These are phyloP conservation scores for Schoenoplectus tabernaemontani DNA, from an alignment of 202 grass and related monocot species.

Conservation along the genomic window DNA sequence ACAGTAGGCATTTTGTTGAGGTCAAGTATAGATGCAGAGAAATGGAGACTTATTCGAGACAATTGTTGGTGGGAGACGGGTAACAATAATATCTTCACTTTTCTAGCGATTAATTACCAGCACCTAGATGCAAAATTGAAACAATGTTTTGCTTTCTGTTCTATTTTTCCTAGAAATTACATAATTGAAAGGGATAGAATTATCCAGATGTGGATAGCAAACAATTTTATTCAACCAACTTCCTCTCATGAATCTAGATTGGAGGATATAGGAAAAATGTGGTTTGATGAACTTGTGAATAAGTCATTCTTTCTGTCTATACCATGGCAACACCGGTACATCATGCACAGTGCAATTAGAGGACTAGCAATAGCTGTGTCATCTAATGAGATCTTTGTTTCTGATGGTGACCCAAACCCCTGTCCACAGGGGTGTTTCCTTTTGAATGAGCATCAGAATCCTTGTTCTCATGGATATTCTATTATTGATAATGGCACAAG, in stretches of 20 bases:
- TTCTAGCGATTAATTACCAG: slow-evolving; percentile 38
- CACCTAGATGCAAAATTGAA: slow-evolving; percentile 41
- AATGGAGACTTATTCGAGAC: slow-evolving; percentile 23
- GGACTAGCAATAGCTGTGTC: slow-evolving; percentile 27
- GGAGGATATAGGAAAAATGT: slow-evolving; percentile 23
- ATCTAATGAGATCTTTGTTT: slow-evolving; percentile 14
- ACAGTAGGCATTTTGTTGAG: slow-evolving; percentile 22
- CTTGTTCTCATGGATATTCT: neutral
- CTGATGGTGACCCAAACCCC: neutral
- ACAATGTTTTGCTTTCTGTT: neutral
- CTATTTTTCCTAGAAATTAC: neutral
- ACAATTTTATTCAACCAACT: neutral
- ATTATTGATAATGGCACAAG: neutral
- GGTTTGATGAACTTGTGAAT: slow-evolving; percentile 31
- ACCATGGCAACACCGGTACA: slow-evolving; percentile 3
- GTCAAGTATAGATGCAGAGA: neutral
- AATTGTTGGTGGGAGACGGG: neutral
- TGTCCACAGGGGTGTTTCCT: slow-evolving; percentile 15
- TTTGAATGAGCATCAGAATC: neutral
- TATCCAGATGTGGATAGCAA: neutral
- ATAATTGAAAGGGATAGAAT: neutral
- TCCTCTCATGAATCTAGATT: neutral
- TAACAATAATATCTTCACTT: neutral
- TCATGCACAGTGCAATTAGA: slow-evolving; percentile 29
- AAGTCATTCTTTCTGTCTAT: slow-evolving; percentile 41